phyloP scores from a whole-genome alignment of 1,284 basidiomycete genomes.

The Pyrrhoderma lamaoense region DNA sequence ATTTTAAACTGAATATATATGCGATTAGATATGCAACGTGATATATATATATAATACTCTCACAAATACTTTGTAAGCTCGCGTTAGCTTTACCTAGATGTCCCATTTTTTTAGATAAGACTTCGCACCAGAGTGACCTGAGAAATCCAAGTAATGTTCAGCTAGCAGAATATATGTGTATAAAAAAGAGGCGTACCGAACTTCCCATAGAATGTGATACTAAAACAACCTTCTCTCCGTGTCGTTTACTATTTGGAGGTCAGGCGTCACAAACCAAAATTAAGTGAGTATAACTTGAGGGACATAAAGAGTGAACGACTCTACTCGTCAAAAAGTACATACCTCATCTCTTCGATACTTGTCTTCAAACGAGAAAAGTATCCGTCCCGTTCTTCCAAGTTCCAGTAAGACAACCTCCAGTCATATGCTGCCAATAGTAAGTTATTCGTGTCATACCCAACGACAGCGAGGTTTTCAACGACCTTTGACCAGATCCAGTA shows the following conservation, averaged over 20 bases:
- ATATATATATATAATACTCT: constrained; percentile 25
- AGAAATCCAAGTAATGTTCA: constrained; percentile 3
- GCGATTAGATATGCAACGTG: neutral
- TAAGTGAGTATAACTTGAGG: neutral
- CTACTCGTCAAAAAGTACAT: constrained; percentile 21
- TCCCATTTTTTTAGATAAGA: neutral
- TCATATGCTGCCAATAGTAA: constrained; percentile 85
- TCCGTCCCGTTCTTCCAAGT: constrained; percentile 86
- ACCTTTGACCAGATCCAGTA: constrained; percentile 98
- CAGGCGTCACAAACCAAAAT: neutral
- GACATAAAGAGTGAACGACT: no score
- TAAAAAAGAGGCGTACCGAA: constrained; percentile 37
- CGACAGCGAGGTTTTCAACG: constrained; percentile 86
- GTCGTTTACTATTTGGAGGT: constrained; percentile 59
- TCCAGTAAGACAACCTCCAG: constrained; percentile 88
- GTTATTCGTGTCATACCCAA: constrained; percentile 90
- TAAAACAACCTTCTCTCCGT: constrained; percentile 79
- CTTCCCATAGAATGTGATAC: constrained; percentile 89
- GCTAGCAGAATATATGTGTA: neutral
- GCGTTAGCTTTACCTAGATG: constrained; percentile 14
- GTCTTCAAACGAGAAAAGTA: constrained; percentile 88
- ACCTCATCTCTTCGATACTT: constrained; percentile 82
- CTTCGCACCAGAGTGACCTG: constrained; percentile 46
- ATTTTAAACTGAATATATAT: constrained; percentile 66
- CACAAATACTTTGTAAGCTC: constrained; percentile 52